phyloP scores from a whole-genome alignment of 2,329 filamentous ascomycete genomes.

The Calycina herbarum region DNA sequence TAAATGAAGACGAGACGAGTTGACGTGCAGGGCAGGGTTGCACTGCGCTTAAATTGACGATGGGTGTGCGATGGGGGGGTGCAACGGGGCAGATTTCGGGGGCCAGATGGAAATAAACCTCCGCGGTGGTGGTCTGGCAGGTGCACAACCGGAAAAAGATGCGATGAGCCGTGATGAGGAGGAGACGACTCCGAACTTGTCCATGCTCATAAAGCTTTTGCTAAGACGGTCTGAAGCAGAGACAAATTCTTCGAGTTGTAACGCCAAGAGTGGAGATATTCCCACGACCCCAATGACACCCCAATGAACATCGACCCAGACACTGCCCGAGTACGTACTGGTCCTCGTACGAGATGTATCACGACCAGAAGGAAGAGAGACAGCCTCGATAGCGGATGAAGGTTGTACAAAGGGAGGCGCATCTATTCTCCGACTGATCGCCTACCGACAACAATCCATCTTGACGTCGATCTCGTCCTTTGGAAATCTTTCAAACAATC shows the following conservation, averaged over 20 bases:
- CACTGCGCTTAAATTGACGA: conserved; percentile 23
- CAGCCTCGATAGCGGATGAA: not conserved
- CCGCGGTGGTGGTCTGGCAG: not conserved
- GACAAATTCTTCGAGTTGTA: not conserved
- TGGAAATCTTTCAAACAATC: not conserved
- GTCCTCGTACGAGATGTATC: not conserved
- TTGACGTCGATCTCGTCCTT: not conserved
- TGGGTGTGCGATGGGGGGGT: not conserved
- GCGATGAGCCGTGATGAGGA: not conserved
- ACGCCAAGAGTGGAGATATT: conserved; percentile 5
- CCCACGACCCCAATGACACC: no score
- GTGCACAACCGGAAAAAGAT: not conserved
- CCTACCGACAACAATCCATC: no score
- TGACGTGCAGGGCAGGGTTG: conserved; percentile 19
- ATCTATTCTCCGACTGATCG: not conserved
- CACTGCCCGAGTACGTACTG: not conserved
- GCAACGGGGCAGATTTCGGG: not conserved
- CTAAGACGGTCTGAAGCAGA: not conserved
- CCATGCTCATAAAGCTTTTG: not conserved
- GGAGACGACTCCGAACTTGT: not conserved
- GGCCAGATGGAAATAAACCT: not conserved
- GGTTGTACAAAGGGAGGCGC: not conserved
- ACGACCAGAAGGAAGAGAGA: no score
- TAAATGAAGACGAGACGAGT: conserved; percentile 18
- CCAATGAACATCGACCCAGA: not conserved